Evolutionary conservation across 805 yeast species (phyloP).

Genomic region (Metschnikowia gruessii): DNA sequence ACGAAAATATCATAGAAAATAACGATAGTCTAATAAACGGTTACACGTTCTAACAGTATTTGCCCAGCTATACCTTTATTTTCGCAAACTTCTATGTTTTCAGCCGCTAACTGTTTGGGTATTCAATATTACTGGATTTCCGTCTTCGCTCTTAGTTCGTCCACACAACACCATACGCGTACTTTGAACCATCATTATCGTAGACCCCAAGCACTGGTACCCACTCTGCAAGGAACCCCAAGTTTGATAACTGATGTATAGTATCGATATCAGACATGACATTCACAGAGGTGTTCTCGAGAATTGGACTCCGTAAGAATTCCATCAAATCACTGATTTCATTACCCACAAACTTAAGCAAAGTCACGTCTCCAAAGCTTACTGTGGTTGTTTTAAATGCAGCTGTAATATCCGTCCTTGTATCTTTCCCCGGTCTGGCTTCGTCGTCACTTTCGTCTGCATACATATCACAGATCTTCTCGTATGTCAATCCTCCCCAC

Average conservation of each 20-base stretch:
- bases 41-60: too few species aligned
- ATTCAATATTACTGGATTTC: too few species aligned
- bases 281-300: conserved; percentile 7
- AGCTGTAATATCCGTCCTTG: neutral
- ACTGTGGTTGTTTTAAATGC: conserved; percentile 5
- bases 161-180: conserved; percentile 15
- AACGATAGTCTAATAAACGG: too few species aligned
- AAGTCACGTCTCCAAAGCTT: conserved; percentile 5
- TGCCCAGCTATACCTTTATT: too few species aligned
- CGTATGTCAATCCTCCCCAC: conserved; percentile 67
- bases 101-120: too few species aligned
- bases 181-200: conserved; percentile 12
- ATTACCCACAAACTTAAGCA: conserved; percentile 8
- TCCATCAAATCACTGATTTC: conserved; percentile 9
- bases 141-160: neutral
- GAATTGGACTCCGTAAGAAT: conserved; percentile 11
- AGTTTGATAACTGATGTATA: conserved; percentile 12
- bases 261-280: conserved; percentile 11
- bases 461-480: conserved; percentile 33
- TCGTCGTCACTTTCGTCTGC: conserved; percentile 35
- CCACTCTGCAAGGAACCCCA: conserved; percentile 20
- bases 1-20: too few species aligned
- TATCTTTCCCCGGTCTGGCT: neutral
- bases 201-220: conserved; percentile 17
- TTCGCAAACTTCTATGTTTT: too few species aligned